phyloP scores from a whole-genome alignment of 192 early-diverging fungal genomes.

The Rhizoclosmatium globosum region DNA sequence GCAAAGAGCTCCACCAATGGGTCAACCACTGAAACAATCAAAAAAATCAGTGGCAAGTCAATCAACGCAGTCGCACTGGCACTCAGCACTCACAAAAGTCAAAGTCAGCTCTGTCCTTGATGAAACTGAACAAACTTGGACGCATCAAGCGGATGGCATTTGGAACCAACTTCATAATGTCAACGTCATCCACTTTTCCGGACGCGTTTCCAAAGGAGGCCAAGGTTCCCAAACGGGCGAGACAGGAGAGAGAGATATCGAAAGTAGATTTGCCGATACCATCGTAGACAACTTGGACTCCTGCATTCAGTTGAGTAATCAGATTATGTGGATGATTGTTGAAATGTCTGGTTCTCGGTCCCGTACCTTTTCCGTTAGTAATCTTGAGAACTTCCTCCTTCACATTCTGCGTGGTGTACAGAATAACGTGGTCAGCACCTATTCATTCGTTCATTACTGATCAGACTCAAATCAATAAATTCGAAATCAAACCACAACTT shows the following conservation, averaged over 20 bases:
- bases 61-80: not conserved
- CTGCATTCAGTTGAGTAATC: conserved; percentile 8
- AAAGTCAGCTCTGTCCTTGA: conserved; percentile 74
- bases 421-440: conserved; percentile 72
- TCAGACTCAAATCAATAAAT: not conserved
- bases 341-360: conserved; percentile 85
- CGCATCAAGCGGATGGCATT: conserved; percentile 80
- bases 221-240: conserved; percentile 33
- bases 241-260: conserved; percentile 70
- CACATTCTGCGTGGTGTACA: conserved; percentile 75
- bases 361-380: conserved; percentile 65
- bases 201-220: conserved; percentile 88
- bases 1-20: conserved; percentile 70
- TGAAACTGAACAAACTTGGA: conserved; percentile 77
- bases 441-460: not conserved
- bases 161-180: conserved; percentile 64
- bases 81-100: conserved; percentile 47
- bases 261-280: conserved; percentile 93
- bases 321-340: conserved; percentile 58
- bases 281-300: conserved; percentile 85
- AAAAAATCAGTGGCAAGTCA: conserved; percentile 16
- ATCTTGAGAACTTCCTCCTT: conserved; percentile 74
- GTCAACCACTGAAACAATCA: conserved; percentile 44
- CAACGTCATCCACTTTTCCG: conserved; percentile 67
- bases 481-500: not conserved